Base-by-base conservation (phyloP, 192 early-diverging fungal genomes). In the Geosiphon pyriformis region DNA sequence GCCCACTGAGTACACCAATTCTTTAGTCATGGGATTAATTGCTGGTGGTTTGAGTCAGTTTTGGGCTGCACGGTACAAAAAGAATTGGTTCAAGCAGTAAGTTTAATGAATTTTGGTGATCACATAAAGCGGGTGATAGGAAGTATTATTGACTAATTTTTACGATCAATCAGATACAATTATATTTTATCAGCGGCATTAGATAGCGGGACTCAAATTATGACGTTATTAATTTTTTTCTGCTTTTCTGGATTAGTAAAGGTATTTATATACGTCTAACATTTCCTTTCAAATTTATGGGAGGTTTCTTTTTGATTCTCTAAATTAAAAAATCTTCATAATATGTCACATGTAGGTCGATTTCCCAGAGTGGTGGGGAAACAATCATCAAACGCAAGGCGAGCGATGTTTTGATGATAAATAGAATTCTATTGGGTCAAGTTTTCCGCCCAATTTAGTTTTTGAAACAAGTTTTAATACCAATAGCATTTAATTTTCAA, bases 101-200 rank as follows among this genome's bases (percentile, higher is more conserved):
- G 61, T 34, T 17, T 26, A n/a, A n/a, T n/a, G n/a, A n/a, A n/a
- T n/a, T n/a, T n/a, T n/a, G n/a, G n/a, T n/a, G n/a, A n/a, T 63
- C 33, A 32, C 33, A 30, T 56, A 56, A 18, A 12, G 11, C 34
- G 2, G 42, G 6, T 83, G 68, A 86, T 80, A 69, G 80, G 85
- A 35, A 57, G 69, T 30, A n/a, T n/a, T n/a, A n/a, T n/a, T n/a
- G n/a, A n/a, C n/a, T n/a, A n/a, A n/a, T n/a, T n/a, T n/a, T n/a
- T n/a, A n/a, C n/a, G n/a, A n/a, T n/a, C n/a, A n/a, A n/a, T n/a
- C n/a, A 87, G 82, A 32, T 87, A 88, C 73, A 90, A 89, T 68
- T 90, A 88, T 71, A 74, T 90, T 23, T 47, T 87, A 4, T 82
- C 79, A 4, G 86, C 87, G 11, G 87, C 85, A 4, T 52, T 87